Percentiles rank a stretch among this genome's conserved stretches.
phyloP scores from a whole-genome alignment of 352 stramenopile genomes.

The Phytophthora fragariaefolia region DNA sequence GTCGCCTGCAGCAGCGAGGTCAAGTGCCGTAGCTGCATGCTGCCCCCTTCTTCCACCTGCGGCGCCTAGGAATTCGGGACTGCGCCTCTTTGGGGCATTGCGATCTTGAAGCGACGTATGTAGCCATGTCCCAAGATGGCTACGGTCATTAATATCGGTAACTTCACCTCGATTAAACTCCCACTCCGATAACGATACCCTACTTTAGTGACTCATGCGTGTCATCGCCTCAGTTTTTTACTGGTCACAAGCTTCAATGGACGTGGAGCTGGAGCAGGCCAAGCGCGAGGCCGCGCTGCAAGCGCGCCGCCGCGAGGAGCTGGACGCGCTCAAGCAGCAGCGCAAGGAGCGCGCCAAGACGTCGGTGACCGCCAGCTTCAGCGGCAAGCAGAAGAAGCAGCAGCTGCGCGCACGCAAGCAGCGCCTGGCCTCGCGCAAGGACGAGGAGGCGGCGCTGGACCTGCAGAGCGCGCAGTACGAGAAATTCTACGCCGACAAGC shows the following conservation, averaged over 20 bases:
- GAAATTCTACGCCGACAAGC: slow-evolving; percentile 49
- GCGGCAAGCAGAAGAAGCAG: slow-evolving; percentile 89
- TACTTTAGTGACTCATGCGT: slow-evolving; percentile 14
- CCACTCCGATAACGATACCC: background rate
- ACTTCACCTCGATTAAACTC: background rate
- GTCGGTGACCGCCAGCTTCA: slow-evolving; percentile 67
- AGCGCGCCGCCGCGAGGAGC: slow-evolving; percentile 72
- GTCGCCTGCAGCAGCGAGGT: slow-evolving; percentile 92
- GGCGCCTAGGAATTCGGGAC: slow-evolving; percentile 4
- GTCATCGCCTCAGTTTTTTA: slow-evolving; percentile 8
- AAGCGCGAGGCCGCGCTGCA: slow-evolving; percentile 73
- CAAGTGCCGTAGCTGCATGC: slow-evolving; percentile 93
- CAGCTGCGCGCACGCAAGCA: slow-evolving; percentile 86
- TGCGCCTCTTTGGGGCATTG: slow-evolving; percentile 12
- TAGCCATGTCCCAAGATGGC: slow-evolving; percentile 27
- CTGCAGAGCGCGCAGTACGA: slow-evolving; percentile 71
- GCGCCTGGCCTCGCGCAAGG: slow-evolving; percentile 67
- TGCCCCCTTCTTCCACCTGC: background rate
- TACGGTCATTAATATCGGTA: slow-evolving; percentile 6
- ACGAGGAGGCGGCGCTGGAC: slow-evolving; percentile 58
- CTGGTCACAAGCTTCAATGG: slow-evolving; percentile 23
- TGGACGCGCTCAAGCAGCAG: slow-evolving; percentile 81
- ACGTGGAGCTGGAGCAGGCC: slow-evolving; percentile 49
- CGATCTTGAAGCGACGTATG: slow-evolving; percentile 54
- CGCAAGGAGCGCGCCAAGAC: slow-evolving; percentile 78